Evolutionary conservation across 176 grass and related monocot genomes (phyloP).

Genomic region (Chrysopogon serrulatus): DNA sequence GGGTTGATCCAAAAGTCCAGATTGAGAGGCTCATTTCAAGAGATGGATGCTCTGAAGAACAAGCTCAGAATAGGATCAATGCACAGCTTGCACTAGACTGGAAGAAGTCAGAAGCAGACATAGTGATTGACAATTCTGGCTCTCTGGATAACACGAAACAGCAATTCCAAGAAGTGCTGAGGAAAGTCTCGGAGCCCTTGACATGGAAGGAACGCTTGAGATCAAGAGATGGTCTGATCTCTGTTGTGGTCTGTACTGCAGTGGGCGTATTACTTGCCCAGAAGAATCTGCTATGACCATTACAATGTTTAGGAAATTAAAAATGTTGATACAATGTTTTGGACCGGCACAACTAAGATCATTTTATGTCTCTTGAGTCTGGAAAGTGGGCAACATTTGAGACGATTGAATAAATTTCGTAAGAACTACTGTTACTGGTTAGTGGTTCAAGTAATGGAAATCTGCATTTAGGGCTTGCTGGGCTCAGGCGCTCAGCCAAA

Average conservation of each 20-base stretch:
- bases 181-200: slow-evolving; percentile 47
- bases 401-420: not conserved
- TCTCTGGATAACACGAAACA: slow-evolving; percentile 57
- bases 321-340: not conserved
- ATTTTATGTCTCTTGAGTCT: not conserved
- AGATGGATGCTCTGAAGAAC: slow-evolving; percentile 62
- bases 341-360: not conserved
- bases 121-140: slow-evolving; percentile 78
- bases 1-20: slow-evolving; percentile 75
- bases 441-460: not conserved
- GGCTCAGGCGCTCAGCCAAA: no score
- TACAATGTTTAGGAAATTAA: not conserved
- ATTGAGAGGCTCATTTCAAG: slow-evolving; percentile 70
- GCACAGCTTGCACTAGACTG: slow-evolving; percentile 62
- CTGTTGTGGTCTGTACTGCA: slow-evolving; percentile 41
- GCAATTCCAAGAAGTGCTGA: slow-evolving; percentile 54
- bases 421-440: not conserved
- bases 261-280: slow-evolving; percentile 53
- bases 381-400: not conserved
- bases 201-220: slow-evolving; percentile 62
- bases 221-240: slow-evolving; percentile 68
- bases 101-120: slow-evolving; percentile 72
- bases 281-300: slow-evolving; percentile 53
- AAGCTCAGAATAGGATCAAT: slow-evolving; percentile 64
- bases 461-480: not conserved